Evolutionary conservation across 2,329 filamentous ascomycete species (phyloP).

Genomic region (Chrysoporthe austroafricana): DNA sequence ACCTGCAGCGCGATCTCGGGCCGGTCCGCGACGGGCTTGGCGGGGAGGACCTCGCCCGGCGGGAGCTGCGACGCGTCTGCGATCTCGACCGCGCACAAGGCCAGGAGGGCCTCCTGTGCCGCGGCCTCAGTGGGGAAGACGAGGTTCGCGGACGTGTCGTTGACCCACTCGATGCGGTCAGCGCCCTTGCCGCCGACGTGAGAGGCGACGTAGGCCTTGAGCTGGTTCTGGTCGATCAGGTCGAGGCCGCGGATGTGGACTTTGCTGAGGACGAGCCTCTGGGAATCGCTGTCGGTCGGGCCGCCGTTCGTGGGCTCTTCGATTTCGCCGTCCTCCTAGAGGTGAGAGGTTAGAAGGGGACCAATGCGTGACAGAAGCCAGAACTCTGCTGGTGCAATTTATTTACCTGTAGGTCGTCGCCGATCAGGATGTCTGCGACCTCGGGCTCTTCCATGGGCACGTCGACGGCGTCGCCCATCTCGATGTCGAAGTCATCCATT

Average conservation of each 20-base stretch:
- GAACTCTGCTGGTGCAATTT: conserved; percentile 7
- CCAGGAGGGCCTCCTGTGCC: conserved; percentile 58
- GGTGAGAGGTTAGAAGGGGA: conserved; percentile 18
- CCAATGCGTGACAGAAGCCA: too few relatives aligned
- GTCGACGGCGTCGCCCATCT: conserved; percentile 68
- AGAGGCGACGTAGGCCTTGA: conserved; percentile 73
- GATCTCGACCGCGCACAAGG: conserved; percentile 56
- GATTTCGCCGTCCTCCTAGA: conserved; percentile 47
- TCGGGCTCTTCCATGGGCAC: conserved; percentile 40
- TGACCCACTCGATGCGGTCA: conserved; percentile 85
- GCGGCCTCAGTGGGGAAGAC: conserved; percentile 65
- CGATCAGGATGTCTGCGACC: conserved; percentile 38
- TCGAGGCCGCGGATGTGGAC: conserved; percentile 86
- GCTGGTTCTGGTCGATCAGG: conserved; percentile 77
- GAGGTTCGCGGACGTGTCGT: conserved; percentile 88
- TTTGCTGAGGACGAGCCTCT: conserved; percentile 57
- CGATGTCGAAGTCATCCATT: conserved; percentile 69
- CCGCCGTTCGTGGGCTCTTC: conserved; percentile 37
- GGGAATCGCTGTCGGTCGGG: conserved; percentile 30
- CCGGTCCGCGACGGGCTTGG: conserved; percentile 69
- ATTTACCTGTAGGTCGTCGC: conserved; percentile 33
- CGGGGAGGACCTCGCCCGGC: conserved; percentile 66
- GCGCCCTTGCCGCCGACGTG: conserved; percentile 63
- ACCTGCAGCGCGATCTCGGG: conserved; percentile 73
- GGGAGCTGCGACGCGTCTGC: conserved; percentile 60